Evolutionary conservation across 495 filamentous ascomycete genomes (phyloP), one percentile per base, ranked within the genome.

Genomic region (Margaritispora aquatica): DNA sequence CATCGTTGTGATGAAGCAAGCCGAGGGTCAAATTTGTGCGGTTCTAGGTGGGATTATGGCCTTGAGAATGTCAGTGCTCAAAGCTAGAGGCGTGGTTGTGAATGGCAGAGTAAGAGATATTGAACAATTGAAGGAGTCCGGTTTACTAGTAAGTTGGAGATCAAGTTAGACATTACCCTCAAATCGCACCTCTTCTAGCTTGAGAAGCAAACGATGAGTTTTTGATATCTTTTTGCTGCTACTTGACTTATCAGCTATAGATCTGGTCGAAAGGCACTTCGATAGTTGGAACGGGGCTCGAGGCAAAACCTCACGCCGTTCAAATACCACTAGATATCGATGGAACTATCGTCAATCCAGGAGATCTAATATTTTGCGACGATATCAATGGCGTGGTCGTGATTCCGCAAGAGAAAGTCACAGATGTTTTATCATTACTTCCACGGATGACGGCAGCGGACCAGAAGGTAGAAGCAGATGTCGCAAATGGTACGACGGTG

Each of bases 21-120:
- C 86, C 0, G 55, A 66, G 7, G 72, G 73, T 5, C 84, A 87
- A 68, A 73, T 75, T 26, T 85, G 82, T 66, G 86, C 86, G 10
- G 79, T 86, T 11, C 70, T 87, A 0, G 86, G 86, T 27, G 86
- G 84, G 1, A 86, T 89, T 57, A 85, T 88, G 75, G 87, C 84
- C 1, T 71, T 76, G 13, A 71, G 86, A 23, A 84, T 88, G 79
- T 80, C 79, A 57, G 59, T 69, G 7, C 70, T 81, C 0, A 79
- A 71, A 0, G 77, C 78, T 0, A 70, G 68, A 54, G 82, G 72
- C 13, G 76, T 81, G 2, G 72, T 89, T 20, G 80, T 87, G 0
- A 73, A 77, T 57, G 87, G 87, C 0, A 68, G 85, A 26, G 78
- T 85, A 1, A 73, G 87, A n/a, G 86, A 89, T 72, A 58, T 88